Conservation (phyloP, 345 rosid genomes). For the Citrus maxima region DNA sequence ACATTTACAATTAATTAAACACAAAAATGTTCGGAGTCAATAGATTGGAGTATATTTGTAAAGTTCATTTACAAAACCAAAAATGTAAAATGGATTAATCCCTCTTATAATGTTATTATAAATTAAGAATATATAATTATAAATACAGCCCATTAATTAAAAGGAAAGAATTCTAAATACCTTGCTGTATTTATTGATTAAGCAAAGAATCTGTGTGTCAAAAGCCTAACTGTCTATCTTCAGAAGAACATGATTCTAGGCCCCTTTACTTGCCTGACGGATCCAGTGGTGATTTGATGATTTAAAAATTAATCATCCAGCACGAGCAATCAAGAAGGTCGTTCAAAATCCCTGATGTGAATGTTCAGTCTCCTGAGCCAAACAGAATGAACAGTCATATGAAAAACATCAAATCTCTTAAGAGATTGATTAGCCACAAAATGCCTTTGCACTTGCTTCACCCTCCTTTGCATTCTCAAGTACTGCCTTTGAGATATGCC, state of each 20-base stretch:
- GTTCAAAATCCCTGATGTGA: constrained; percentile 8
- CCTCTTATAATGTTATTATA: neutral
- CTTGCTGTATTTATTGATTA: neutral
- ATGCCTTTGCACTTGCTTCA: constrained; percentile 52
- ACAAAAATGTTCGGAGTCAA: too few species aligned
- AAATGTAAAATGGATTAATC: too few species aligned
- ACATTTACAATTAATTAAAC: too few species aligned
- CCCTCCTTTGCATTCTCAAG: constrained; percentile 33
- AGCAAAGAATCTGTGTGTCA: neutral
- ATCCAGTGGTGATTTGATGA: too few species aligned
- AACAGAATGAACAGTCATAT: constrained; percentile 68
- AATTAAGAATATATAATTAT: neutral
- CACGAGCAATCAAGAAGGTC: neutral
- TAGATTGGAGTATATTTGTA: too few species aligned
- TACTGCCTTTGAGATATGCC: constrained; percentile 45
- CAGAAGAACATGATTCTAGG: too few species aligned
- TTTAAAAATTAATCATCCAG: neutral
- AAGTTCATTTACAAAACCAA: too few species aligned
- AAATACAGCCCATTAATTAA: neutral
- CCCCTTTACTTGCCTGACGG: too few species aligned
- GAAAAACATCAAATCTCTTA: constrained; percentile 61
- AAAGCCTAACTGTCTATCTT: too few species aligned
- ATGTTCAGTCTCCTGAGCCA: constrained; percentile 71
- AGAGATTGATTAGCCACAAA: constrained; percentile 64
- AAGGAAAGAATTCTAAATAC: neutral